phyloP scores from a whole-genome alignment of 345 rosid species.

The Atalantia buxifolia region DNA sequence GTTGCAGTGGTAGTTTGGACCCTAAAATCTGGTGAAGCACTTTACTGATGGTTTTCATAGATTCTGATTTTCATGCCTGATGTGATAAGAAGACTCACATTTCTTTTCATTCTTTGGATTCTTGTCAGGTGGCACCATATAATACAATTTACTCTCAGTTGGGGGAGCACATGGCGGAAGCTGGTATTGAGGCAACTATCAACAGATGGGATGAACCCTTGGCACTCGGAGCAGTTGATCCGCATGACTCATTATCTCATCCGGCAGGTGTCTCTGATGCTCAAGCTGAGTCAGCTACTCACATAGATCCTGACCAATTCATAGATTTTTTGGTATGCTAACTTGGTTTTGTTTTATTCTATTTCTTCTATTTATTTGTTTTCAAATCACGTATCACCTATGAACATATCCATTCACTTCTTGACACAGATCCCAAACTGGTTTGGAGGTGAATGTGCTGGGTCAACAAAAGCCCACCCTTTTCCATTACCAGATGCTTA shows the following conservation, averaged over 20 bases:
- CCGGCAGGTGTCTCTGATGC: conserved; percentile 96
- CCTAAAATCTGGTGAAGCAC: not conserved
- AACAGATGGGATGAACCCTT: conserved; percentile 93
- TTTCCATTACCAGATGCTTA: conserved; percentile 79
- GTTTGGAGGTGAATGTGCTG: conserved; percentile 67
- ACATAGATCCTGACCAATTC: conserved; percentile 88
- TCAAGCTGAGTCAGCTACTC: conserved; percentile 83
- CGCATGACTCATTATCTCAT: conserved; percentile 94
- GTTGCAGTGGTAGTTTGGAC: not conserved
- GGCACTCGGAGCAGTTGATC: conserved; percentile 84
- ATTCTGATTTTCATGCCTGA: not conserved
- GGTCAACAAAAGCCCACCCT: conserved; percentile 80
- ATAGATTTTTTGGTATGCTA: conserved; percentile 77
- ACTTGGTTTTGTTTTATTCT: not conserved
- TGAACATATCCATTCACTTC: conserved; percentile 7
- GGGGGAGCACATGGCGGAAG: conserved; percentile 91
- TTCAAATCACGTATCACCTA: not conserved
- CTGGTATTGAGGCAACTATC: conserved; percentile 68
- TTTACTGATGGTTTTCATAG: not conserved
- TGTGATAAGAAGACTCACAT: not conserved
- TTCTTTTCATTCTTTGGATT: conserved; percentile 8
- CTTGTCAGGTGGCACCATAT: conserved; percentile 87
- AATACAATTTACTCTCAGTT: conserved; percentile 85
- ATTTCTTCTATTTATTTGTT: not conserved
- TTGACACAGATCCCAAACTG: conserved; percentile 82